Base-by-base conservation (phyloP, 345 rosid genomes). In the Pistacia integerrima region DNA sequence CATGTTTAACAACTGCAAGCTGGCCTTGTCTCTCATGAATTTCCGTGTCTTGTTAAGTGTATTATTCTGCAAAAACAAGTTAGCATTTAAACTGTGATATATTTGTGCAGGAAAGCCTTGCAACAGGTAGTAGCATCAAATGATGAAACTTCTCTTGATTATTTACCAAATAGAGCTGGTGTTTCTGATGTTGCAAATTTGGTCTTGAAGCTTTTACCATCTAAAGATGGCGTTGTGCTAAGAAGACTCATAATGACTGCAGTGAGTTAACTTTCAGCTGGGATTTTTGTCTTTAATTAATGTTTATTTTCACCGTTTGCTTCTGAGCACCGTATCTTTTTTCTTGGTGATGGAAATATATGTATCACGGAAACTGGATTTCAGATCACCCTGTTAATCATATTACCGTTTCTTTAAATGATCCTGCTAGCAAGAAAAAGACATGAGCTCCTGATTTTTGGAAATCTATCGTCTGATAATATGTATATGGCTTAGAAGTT, bases 161-260 rank as follows among this genome's bases (percentile, higher is more conserved):
- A 76, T 79, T 69, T 73, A 51, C 84, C 89, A 46, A 79, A 61
- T 49, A 78, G 68, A 70, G 78, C 78, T 64, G 88, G 87, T 74
- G 85, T 81, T 67, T 69, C 84, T 58, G 85, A 91, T 60, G 77
- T 79, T 20, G 88, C 89, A 17, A 81, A 84, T 79, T 63, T 90
- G 77, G 85, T 95, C 59, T 58, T 91, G 82, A 87, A 68, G 81
- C 93, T 95, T 81, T 81, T 92, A 80, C 88, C 91, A 70, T 90
- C 98, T 57, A 90, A 86, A 82, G 86, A 93, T 35, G 99, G 98
- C 64, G 83, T 81, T 70, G 95, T 87, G 76, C 90, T 95, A 56
- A 86, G 99, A 79, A 90, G 90, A 78, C 95, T 94, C 78, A 72
- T 95, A 76, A 85, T 95, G 97, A 90, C 97, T 73, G 99, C 94